Percentiles rank a stretch among this genome's conserved stretches.
phyloP scores from a whole-genome alignment of 1,139 yeast species.

The Suhomyces bolitotheri region DNA sequence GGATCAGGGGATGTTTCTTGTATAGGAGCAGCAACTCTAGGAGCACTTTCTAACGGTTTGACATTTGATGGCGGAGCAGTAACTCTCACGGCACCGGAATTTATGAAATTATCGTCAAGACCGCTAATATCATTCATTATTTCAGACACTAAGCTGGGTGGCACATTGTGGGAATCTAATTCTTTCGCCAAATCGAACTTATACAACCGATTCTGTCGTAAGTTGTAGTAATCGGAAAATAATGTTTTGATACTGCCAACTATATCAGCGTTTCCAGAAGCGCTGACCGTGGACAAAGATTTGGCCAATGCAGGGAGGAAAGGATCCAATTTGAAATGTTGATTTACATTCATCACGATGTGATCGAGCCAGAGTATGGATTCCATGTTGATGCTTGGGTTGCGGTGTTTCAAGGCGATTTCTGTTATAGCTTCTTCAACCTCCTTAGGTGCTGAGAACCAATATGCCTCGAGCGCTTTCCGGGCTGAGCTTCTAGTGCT shows the following conservation, averaged over 20 bases:
- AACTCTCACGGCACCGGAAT: background rate
- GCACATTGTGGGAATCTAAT: constrained; percentile 42
- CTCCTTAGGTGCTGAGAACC: constrained; percentile 61
- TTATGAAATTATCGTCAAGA: background rate
- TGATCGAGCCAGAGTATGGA: constrained; percentile 37
- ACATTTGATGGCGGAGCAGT: background rate
- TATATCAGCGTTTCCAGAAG: constrained; percentile 8
- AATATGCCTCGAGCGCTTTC: constrained; percentile 62
- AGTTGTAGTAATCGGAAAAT: constrained; percentile 29
- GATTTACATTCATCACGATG: constrained; percentile 32
- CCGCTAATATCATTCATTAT: constrained; percentile 34
- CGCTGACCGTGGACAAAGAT: constrained; percentile 12
- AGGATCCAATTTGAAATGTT: constrained; percentile 31
- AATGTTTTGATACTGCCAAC: constrained; percentile 22
- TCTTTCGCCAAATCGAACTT: constrained; percentile 52
- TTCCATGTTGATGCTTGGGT: constrained; percentile 44
- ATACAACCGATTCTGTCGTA: constrained; percentile 29
- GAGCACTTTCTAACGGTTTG: background rate
- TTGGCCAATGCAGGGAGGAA: constrained; percentile 30
- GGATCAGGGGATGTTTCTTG: background rate
- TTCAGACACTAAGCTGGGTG: constrained; percentile 25
- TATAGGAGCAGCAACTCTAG: background rate
- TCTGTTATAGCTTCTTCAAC: constrained; percentile 53
- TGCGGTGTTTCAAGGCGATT: constrained; percentile 50
- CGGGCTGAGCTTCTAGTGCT: constrained; percentile 51